These are phyloP conservation scores for Lizonia empirigonia DNA, from an alignment of 2,329 filamentous ascomycete species.

Conservation along the genomic window DNA sequence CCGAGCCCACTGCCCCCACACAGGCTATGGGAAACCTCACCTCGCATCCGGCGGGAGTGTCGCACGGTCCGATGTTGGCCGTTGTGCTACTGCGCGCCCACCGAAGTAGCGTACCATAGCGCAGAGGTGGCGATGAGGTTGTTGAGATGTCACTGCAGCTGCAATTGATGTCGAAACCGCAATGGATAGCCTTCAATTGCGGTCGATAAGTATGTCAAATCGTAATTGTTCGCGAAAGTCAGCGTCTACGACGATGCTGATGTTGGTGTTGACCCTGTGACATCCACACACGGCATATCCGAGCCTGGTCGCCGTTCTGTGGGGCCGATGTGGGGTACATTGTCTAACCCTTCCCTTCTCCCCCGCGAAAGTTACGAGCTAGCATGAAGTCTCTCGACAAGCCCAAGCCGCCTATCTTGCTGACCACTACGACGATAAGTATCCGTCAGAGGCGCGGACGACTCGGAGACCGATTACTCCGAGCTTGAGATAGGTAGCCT, in stretches of 20 bases:
- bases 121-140: constrained; percentile 1
- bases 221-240: neutral
- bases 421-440: constrained; percentile 1
- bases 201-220: neutral
- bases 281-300: constrained; percentile 25
- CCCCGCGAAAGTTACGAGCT: constrained; percentile 11
- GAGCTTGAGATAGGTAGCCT: constrained; percentile 12
- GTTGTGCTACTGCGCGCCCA: constrained; percentile 24
- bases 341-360: constrained; percentile 18
- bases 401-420: constrained; percentile 3
- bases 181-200: neutral
- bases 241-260: constrained; percentile 2
- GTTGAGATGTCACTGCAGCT: constrained; percentile 1
- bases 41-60: constrained; percentile 6
- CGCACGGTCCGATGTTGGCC: constrained; percentile 16
- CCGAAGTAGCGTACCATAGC: constrained; percentile 24
- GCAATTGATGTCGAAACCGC: neutral
- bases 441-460: constrained; percentile 13
- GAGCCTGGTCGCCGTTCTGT: constrained; percentile 26
- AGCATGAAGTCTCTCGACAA: neutral
- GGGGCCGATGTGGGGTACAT: constrained; percentile 30
- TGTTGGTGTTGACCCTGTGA: constrained; percentile 8
- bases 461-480: constrained; percentile 6
- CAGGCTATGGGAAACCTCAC: neutral
- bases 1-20: neutral